Base-by-base conservation (phyloP, 2,329 filamentous ascomycete genomes). In the Apiospora koreana region DNA sequence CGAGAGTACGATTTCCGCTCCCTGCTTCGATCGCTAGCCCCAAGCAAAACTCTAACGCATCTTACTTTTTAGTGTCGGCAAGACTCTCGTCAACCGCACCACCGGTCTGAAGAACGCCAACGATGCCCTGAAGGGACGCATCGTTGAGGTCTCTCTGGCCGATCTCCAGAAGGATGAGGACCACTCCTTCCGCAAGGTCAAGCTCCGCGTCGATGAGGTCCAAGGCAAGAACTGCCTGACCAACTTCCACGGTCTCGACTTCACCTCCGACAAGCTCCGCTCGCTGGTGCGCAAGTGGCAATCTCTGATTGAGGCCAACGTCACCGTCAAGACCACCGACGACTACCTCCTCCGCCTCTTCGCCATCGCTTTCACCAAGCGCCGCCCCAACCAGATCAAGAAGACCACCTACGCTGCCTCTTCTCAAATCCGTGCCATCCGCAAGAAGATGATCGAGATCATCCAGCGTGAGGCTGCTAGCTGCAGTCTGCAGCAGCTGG, bases 151-250 rank as follows among this genome's bases (percentile, higher is more conserved):
- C 78, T 98, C 95, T 76, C 92, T 99, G 81, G 96, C 96, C 83
- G 96, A 99, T 86, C 92, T 99, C 76, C 96, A 99, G 89, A 98
- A 98, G 88, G 96, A 99, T 84, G 96, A 99, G 90, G 96, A 98
- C 87, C 96, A 99, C 86, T 91, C 96, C 73, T 99, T 98, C 93
- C 95, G 96, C 88, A 99, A 99, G 91, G 90, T 99, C 84, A 97
- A 97, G 91, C 94, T 99, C 83, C 92, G 96, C 77, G 94, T 98
- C 80, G 96, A 99, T 83, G 96, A 99, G 88, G 92, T 99, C 75
- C 96, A 99, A 89, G 96, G 96, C 89, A 98, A 98, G 92, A 98
- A 97, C 92, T 98, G 96, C 89, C 88, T 99, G 86, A 98, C 96
- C 90, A 98, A 98, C 92, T 99, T 99, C 93, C 95, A 99, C 92